Evolutionary conservation across 108 stramenopile genomes (phyloP), one percentile per base, ranked within the genome.

Genomic region (Pseudonitzschia delicatissima): DNA sequence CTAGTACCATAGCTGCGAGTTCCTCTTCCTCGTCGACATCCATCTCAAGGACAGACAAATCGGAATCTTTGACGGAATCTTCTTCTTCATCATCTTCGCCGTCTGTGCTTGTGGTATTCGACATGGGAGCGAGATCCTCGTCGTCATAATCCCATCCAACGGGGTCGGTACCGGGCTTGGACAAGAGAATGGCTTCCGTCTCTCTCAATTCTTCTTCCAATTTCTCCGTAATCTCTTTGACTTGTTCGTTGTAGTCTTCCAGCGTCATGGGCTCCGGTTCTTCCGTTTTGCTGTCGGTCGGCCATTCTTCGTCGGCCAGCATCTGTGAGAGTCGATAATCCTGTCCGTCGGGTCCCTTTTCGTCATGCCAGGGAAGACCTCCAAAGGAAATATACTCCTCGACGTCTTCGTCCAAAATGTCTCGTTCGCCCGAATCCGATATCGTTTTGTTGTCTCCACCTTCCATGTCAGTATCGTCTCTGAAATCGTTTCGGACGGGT

Each of bases 131-230:
- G 13, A 71, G 70, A 31, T 63, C 31, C 29, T 71, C 62, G 26
- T 57, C 55, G 25, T 65, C 62, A 26, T 72, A 59, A 44, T 69
- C 62, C 77, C 77, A 68, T 44, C 67, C 77, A 47, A 84, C 35
- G 49, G 72, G 74, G 45, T 87, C 73, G 32, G 85, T 84, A 15
- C 77, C 77, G 8, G 87, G 83, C 5, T 82, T 78, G 12, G 92
- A 87, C 37, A 81, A 81, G 57, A 93, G 47, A 59, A 93, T 93
- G n/a, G 92, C 92, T 57, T 88, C 84, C 11, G 92, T 93, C 61
- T 93, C 92, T 53, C 79, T 66, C 42, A 82, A 37, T 70, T 93
- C 92, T 35, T 78, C 84, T 57, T 88, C 79, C 0, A 74, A 82
- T 57, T 64, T 73, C 48, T 79, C 61, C 1, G 81, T 76, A 29